Evolutionary conservation across 257 asterid genomes (phyloP), one percentile per base, ranked within the genome.

Genomic region (Solanum chmielewskii): DNA sequence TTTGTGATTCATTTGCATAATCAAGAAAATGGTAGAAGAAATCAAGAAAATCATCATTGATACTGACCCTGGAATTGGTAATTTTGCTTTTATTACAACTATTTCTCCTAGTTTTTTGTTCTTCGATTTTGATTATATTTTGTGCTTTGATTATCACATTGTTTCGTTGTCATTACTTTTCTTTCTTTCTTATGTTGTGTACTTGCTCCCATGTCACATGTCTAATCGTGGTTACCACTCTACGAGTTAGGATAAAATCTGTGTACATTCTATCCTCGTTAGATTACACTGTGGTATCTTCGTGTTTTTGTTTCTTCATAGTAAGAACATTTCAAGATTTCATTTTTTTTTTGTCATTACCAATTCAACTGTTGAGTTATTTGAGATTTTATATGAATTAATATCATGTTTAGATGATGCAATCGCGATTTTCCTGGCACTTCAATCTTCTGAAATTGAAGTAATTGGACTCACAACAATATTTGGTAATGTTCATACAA

Each of bases 21-120:
- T 71, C 7, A 20, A 74, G 13, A 62, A 56, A 56, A 84, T 84
- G 87, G 62, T 42, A 47, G 37, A 27, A 33, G 91, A 91, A 80
- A 93, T 88, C 89, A 96, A 95, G 96, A 96, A 95, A 91, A 93
- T 95, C 92, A 95, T 96, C 90, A 93, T 96, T 88, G 99, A 96
- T 84, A 96, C 99, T 15, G 99, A 96, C 85, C 99, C 99, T 39
- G 99, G 99, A 73, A 86, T 94, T 59, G 99, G 98, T 94, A 94
- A 52, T 52, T 16, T 49, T 52, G 23, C 9, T 6, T 16, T 52
- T 52, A 52, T 49, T 6, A 52, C 60, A 21, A 52, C 60, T 52
- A 52, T 52, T 49, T 14, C 6, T 49, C 6, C 7, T 37, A 56
- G 64, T 56, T 56, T 56, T 11, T 20, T 59, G 66, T 59, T 59